phyloP scores from a whole-genome alignment of 1,284 basidiomycete genomes.

The Coriolopsis trogii region DNA sequence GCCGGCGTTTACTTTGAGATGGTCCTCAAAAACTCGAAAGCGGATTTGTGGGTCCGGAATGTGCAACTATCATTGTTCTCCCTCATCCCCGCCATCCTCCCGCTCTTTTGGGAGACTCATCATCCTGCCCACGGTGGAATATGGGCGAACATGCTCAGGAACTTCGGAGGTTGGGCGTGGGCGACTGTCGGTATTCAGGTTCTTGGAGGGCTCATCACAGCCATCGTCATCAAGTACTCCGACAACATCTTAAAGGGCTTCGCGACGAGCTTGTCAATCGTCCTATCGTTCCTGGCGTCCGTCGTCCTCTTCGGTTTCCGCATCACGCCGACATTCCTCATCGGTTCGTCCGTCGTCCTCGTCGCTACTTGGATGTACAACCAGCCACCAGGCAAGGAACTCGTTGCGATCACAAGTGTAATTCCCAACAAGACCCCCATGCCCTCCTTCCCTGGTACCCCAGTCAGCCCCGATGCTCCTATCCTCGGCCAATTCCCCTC shows the following conservation, averaged over 20 bases:
- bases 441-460: conserved; percentile 51
- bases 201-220: conserved; percentile 88
- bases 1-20: conserved; percentile 99
- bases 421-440: conserved; percentile 36
- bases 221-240: conserved; percentile 84
- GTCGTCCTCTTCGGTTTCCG: conserved; percentile 88
- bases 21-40: conserved; percentile 89
- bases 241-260: conserved; percentile 94
- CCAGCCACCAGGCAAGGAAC: conserved; percentile 58
- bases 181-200: conserved; percentile 90
- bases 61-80: conserved; percentile 96
- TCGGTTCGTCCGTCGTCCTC: conserved; percentile 84
- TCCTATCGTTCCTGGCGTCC: conserved; percentile 90
- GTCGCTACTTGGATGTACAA: conserved; percentile 90
- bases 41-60: conserved; percentile 96
- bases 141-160: conserved; percentile 31
- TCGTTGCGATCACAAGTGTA: conserved; percentile 41
- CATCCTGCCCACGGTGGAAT: conserved; percentile 20
- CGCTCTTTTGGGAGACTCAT: conserved; percentile 65
- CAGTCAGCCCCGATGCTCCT: conserved; percentile 53
- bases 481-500: conserved; percentile 59
- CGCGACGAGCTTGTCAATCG: conserved; percentile 90
- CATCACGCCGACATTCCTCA: conserved; percentile 83
- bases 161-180: conserved; percentile 92
- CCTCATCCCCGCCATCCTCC: conserved; percentile 85